These are phyloP conservation scores for Suillus subaureus DNA, from an alignment of 768 basidiomycete genomes.

Conservation along the genomic window DNA sequence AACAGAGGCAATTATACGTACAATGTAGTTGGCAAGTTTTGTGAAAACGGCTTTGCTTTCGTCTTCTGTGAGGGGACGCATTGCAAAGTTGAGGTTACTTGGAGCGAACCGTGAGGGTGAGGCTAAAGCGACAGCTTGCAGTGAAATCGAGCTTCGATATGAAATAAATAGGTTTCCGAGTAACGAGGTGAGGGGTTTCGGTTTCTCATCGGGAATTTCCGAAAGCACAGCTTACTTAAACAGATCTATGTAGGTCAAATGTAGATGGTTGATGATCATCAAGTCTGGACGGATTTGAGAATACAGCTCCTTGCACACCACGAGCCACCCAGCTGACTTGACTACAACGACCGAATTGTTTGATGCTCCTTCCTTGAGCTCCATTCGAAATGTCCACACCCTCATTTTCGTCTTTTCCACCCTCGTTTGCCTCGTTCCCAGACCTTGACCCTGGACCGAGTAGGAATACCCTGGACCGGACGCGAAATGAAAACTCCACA, in stretches of 20 bases:
- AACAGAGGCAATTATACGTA: slow-evolving; percentile 37
- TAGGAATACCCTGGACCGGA: slow-evolving; percentile 21
- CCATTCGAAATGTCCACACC: slow-evolving; percentile 46
- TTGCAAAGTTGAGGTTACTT: slow-evolving; percentile 35
- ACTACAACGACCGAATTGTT: not conserved
- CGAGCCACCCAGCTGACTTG: slow-evolving; percentile 6
- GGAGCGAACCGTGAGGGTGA: not conserved
- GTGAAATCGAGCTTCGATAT: slow-evolving; percentile 1
- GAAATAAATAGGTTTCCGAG: slow-evolving; percentile 7
- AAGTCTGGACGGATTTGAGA: not conserved
- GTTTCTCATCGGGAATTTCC: slow-evolving; percentile 5
- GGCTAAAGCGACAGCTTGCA: slow-evolving; percentile 7
- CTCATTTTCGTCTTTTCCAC: slow-evolving; percentile 64
- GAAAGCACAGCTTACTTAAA: slow-evolving; percentile 4
- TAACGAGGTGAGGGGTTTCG: slow-evolving; percentile 7
- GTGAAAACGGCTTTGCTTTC: slow-evolving; percentile 96
- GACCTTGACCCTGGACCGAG: slow-evolving; percentile 53
- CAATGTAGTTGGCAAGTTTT: slow-evolving; percentile 97
- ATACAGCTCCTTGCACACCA: not conserved
- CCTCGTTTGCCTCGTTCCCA: slow-evolving; percentile 72
- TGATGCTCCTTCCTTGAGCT: not conserved
- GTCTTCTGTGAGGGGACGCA: slow-evolving; percentile 96
- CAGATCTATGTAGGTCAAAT: not conserved
- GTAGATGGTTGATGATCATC: not conserved
- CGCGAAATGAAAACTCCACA: slow-evolving; percentile 18